phyloP scores from a whole-genome alignment of 2,329 filamentous ascomycete genomes.

The Cladosporium velox region DNA sequence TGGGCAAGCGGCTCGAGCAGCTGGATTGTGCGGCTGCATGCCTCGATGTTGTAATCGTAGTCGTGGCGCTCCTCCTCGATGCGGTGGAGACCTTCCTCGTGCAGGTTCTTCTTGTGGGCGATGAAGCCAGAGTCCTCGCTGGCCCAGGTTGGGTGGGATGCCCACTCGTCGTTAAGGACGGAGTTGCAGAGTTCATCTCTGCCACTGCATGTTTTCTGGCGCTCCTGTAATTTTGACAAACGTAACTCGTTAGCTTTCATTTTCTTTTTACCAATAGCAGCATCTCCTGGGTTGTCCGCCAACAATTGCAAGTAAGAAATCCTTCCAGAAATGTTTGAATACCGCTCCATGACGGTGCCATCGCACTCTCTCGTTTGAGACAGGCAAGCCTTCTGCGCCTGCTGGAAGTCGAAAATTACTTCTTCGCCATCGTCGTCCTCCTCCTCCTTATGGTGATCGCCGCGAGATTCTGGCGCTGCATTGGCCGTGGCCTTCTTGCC shows the following conservation, averaged over 20 bases:
- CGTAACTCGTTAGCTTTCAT: conserved; percentile 6
- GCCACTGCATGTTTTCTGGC: conserved; percentile 87
- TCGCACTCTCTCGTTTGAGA: background rate
- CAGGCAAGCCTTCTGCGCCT: background rate
- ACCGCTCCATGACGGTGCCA: background rate
- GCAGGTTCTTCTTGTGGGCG: conserved; percentile 93
- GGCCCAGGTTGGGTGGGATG: conserved; percentile 97
- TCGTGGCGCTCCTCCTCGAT: conserved; percentile 98
- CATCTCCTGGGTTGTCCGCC: background rate
- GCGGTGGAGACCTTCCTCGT: conserved; percentile 88
- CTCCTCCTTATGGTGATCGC: no score
- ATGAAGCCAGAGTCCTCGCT: conserved; percentile 98
- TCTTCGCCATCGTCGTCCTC: background rate
- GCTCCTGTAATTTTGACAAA: conserved; percentile 57
- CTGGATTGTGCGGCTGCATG: conserved; percentile 91
- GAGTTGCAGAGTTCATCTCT: conserved; percentile 91
- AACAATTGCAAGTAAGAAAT: background rate
- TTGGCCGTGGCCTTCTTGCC: no score
- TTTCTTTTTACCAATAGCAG: background rate
- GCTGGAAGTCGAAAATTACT: background rate
- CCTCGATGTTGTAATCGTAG: conserved; percentile 98
- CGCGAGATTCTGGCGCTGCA: no score
- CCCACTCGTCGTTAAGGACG: conserved; percentile 97
- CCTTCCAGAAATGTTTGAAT: background rate
- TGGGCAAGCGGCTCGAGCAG: conserved; percentile 92